Conservation (phyloP, 495 filamentous ascomycete species). For the Neurospora sp. region DNA sequence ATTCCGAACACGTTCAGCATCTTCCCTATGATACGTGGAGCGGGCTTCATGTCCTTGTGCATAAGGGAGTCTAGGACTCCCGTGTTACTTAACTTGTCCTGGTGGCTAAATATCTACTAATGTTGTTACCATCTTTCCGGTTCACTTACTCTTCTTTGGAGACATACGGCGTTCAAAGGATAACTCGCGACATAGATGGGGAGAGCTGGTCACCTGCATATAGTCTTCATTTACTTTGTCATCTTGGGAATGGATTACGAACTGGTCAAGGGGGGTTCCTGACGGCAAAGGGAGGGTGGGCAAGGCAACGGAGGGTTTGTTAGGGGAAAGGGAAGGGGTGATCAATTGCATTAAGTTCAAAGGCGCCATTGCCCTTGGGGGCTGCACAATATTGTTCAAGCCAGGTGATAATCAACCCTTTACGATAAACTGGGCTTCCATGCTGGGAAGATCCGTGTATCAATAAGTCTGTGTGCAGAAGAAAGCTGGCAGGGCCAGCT, state of each 20-base stretch:
- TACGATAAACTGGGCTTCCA: neutral
- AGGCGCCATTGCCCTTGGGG: neutral
- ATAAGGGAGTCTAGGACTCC: neutral
- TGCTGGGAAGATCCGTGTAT: neutral
- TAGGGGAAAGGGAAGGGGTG: neutral
- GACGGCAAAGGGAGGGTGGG: neutral
- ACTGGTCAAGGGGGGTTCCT: neutral
- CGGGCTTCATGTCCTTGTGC: neutral
- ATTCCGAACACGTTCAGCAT: neutral
- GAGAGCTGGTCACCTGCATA: slow-evolving; percentile 5
- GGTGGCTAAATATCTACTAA: neutral
- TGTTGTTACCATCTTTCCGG: neutral
- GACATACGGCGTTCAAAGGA: neutral
- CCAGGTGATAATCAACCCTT: neutral
- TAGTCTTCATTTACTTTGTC: neutral
- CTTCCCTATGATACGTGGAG: neutral
- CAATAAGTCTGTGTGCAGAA: neutral
- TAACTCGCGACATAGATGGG: slow-evolving; percentile 4
- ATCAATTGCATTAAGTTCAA: neutral
- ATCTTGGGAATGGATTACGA: neutral
- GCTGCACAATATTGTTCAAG: neutral
- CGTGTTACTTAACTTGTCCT: slow-evolving; percentile 1
- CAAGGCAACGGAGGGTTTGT: neutral
- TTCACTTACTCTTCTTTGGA: slow-evolving; percentile 1
- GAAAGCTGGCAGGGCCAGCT: neutral